Percentiles rank a stretch among this genome's conserved stretches.
phyloP scores from a whole-genome alignment of 768 basidiomycete species.

The Tulasnella sp. region DNA sequence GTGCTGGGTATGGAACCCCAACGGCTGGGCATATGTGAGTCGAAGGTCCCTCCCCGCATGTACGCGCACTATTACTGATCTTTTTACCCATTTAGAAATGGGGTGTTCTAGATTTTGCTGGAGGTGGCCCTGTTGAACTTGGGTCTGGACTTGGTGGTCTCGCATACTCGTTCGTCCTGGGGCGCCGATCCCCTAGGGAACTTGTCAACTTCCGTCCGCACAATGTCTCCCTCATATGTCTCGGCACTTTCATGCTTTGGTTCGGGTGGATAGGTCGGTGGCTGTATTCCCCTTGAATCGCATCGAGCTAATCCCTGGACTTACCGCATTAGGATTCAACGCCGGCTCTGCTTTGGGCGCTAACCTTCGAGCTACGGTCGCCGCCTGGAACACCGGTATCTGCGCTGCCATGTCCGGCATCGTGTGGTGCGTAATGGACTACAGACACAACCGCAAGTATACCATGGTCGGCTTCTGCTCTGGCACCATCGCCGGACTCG shows the following conservation, averaged over 20 bases:
- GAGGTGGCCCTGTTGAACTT: slow-evolving; percentile 82
- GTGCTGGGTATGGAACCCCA: slow-evolving; percentile 67
- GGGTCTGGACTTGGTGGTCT: slow-evolving; percentile 76
- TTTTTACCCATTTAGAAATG: slow-evolving; percentile 23
- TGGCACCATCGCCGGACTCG: slow-evolving; percentile 80
- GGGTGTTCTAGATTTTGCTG: slow-evolving; percentile 81
- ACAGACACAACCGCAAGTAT: slow-evolving; percentile 67
- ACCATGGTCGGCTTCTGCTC: slow-evolving; percentile 89
- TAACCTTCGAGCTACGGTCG: slow-evolving; percentile 75
- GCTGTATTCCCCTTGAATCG: not conserved
- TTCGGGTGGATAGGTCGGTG: slow-evolving; percentile 50
- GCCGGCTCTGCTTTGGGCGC: slow-evolving; percentile 82
- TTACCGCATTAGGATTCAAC: slow-evolving; percentile 50
- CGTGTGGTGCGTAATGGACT: slow-evolving; percentile 51
- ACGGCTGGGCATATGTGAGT: slow-evolving; percentile 74
- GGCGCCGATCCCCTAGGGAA: slow-evolving; percentile 63
- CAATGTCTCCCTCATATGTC: slow-evolving; percentile 70
- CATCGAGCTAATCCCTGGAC: not conserved
- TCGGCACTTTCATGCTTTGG: slow-evolving; percentile 81
- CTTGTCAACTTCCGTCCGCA: slow-evolving; percentile 76
- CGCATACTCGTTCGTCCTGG: slow-evolving; percentile 80
- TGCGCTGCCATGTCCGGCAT: slow-evolving; percentile 46
- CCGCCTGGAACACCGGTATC: slow-evolving; percentile 83
- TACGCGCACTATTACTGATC: not conserved
- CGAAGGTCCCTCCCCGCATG: not conserved